phyloP scores from a whole-genome alignment of 768 basidiomycete genomes.

The Mycena floridula region DNA sequence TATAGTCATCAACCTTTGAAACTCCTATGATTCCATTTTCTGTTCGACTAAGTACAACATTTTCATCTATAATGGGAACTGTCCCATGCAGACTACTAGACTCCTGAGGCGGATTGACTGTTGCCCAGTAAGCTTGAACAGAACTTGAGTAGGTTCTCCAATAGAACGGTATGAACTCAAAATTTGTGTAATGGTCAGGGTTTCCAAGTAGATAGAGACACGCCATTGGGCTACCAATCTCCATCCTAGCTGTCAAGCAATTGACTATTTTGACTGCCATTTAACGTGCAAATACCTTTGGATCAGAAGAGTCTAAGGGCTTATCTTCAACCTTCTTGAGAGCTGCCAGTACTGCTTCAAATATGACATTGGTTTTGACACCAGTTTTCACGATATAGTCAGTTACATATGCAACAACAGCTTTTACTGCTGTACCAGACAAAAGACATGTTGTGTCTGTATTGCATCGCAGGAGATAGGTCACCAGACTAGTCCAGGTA shows the following conservation, averaged over 20 bases:
- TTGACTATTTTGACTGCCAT: constrained; percentile 20
- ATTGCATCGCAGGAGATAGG: too few relatives aligned
- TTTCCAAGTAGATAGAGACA: neutral
- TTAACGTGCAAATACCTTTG: too few relatives aligned
- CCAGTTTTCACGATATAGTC: constrained; percentile 22
- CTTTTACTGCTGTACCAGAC: constrained; percentile 27
- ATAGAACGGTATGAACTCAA: constrained; percentile 11
- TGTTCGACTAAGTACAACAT: neutral
- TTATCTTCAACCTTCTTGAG: neutral
- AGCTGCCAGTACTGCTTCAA: too few relatives aligned
- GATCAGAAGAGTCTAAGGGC: too few relatives aligned
- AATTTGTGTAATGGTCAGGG: constrained; percentile 15
- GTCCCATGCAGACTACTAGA: neutral
- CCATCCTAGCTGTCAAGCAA: constrained; percentile 7
- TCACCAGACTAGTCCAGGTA: too few relatives aligned
- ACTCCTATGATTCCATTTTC: constrained; percentile 1
- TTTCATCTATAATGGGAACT: constrained; percentile 3
- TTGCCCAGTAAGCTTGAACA: too few relatives aligned
- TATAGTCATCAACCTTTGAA: constrained; percentile 6
- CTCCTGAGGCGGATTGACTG: neutral
- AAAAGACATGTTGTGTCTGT: constrained; percentile 24
- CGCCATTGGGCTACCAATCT: neutral
- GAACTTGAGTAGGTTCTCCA: constrained; percentile 12
- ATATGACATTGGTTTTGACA: too few relatives aligned
- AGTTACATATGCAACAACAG: constrained; percentile 25